Percentiles rank a stretch among this genome's conserved stretches.
phyloP scores from a whole-genome alignment of 257 asterid species.

The Pogostemon cablin region DNA sequence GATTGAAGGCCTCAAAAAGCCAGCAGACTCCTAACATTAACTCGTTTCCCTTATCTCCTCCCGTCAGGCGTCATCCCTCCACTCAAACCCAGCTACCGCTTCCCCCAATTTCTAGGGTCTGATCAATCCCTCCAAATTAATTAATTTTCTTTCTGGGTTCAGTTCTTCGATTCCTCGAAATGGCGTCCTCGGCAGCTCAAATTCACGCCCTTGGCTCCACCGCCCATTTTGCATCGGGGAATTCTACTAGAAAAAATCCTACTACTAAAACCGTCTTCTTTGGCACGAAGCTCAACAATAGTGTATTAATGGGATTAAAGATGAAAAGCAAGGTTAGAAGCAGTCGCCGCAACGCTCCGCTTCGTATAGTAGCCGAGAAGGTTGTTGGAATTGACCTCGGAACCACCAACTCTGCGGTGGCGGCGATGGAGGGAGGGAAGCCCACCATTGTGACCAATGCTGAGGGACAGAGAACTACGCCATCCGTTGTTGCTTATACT shows the following conservation, averaged over 20 bases:
- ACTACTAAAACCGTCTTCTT: conserved; percentile 45
- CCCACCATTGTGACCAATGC: conserved; percentile 82
- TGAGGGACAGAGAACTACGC: conserved; percentile 86
- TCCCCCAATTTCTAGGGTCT: conserved; percentile 11
- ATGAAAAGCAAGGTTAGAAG: conserved; percentile 42
- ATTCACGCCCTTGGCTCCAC: conserved; percentile 63
- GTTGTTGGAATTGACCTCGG: conserved; percentile 88
- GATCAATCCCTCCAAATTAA: background rate
- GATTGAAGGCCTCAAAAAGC: no score
- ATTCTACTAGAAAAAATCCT: conserved; percentile 29
- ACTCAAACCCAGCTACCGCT: background rate
- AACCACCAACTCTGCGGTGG: conserved; percentile 85
- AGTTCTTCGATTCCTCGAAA: conserved; percentile 19
- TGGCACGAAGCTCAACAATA: conserved; percentile 46
- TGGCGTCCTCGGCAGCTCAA: conserved; percentile 65
- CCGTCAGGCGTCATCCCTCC: background rate
- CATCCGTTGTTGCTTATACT: conserved; percentile 83
- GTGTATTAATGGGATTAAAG: conserved; percentile 45
- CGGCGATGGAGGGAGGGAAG: conserved; percentile 92
- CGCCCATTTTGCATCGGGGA: conserved; percentile 40
- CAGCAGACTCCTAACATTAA: no score
- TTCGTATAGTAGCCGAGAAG: conserved; percentile 78
- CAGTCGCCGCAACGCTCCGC: conserved; percentile 31
- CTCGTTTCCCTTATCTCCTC: conserved; percentile 13
- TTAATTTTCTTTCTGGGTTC: background rate